Percentiles rank a stretch among this genome's conserved stretches.
Conservation (phyloP, 352 stramenopile species). For the Globisporangium polare region DNA sequence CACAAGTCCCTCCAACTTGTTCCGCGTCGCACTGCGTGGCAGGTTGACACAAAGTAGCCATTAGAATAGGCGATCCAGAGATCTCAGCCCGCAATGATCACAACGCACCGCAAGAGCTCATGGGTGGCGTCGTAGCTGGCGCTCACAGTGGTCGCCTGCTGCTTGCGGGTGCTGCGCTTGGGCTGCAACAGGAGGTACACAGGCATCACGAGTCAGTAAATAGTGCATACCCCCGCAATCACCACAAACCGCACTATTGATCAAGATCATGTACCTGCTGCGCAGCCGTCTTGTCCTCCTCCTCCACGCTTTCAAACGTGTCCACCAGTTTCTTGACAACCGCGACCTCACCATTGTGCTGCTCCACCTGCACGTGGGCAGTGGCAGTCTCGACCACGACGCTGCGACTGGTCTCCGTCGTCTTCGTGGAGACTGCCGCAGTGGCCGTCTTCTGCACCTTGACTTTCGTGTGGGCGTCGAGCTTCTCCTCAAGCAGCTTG, state of each 20-base stretch:
- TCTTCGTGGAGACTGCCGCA: slow-evolving; percentile 21
- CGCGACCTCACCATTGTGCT: not conserved
- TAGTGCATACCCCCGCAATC: not conserved
- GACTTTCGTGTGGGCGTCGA: slow-evolving; percentile 38
- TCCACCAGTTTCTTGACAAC: not conserved
- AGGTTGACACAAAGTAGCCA: not conserved
- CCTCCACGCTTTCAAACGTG: slow-evolving; percentile 3
- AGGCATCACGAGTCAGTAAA: not conserved
- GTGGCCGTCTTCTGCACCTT: slow-evolving; percentile 51
- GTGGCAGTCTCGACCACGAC: slow-evolving; percentile 3
- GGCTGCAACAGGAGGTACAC: not conserved
- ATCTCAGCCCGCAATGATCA: not conserved
- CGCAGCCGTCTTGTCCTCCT: slow-evolving; percentile 6
- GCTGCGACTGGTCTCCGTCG: slow-evolving; percentile 11
- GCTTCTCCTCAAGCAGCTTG: slow-evolving; percentile 40
- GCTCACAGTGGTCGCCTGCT: slow-evolving; percentile 7
- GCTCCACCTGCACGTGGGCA: not conserved
- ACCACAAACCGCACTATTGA: not conserved
- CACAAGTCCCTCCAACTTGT: slow-evolving; percentile 32
- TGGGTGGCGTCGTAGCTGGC: slow-evolving; percentile 22
- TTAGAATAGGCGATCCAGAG: not conserved
- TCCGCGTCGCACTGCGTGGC: slow-evolving; percentile 25
- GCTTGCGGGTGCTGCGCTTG: slow-evolving; percentile 4
- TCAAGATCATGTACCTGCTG: slow-evolving; percentile 10
- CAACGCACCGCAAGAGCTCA: slow-evolving; percentile 30